Base-by-base conservation (phyloP, 371 early-diverging fungal species). In the Funneliformis caledonium region DNA sequence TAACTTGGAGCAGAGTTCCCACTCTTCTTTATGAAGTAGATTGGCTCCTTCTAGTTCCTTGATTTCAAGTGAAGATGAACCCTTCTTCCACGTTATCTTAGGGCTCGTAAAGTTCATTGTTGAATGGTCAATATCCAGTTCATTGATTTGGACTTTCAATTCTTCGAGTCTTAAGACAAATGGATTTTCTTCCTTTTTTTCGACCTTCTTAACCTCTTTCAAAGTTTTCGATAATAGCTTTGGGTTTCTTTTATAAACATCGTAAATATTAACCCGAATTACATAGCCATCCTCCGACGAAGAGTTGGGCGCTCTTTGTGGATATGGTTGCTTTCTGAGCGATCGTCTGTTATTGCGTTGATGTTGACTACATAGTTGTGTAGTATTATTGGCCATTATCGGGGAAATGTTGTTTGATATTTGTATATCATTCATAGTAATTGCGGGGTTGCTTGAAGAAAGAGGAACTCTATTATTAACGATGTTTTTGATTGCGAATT, bases 251-350 rank as follows among this genome's bases (percentile, higher is more conserved):
- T 60, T 62, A 26, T 64, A 77, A 12, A 77, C 64, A 10, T 77
- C 77, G 16, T 62, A 77, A 26, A 77, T 45, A 37, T 64, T 77
- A 31, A 60, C 33, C 4, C 33, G 26, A n/a, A 62, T n/a, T 14
- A 33, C 33, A 9, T 33, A 37, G 31, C 37, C n/a, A 64, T 77
- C 48, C 26, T 47, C 65, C 1, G 61, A 37, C 10, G 43, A 22
- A 19, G 47, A 47, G n/a, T 48, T 43, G 6, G 61, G 65, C 7
- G 65, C 31, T 11, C 65, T 33, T 22, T 22, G 9, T 5, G 77
- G 77, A 77, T 62, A 62, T 14, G 77, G 65, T n/a, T 77, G 64
- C 31, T 77, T 77, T 26, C 77, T 64, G 47, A 42, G 77, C 42
- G n/a, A 19, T 61, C 64, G 62, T 37, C 74, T 47, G 10, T 65